Base-by-base conservation (phyloP, 2,329 filamentous ascomycete species). In the Fragosphaeria purpurea region DNA sequence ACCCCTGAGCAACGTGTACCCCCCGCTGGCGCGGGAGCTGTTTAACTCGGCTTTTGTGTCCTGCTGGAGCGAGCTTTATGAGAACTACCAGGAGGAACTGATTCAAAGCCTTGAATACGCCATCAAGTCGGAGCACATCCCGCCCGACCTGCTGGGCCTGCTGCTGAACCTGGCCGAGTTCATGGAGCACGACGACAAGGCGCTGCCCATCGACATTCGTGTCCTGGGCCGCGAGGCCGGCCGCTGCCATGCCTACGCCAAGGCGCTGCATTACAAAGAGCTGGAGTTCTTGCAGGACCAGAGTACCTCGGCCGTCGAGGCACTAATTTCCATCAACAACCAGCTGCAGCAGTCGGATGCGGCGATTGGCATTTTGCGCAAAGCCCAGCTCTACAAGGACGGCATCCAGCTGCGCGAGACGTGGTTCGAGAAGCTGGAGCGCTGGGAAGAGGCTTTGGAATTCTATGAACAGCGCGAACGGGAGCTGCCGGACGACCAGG, bases 161-260 rank as follows among this genome's bases (percentile, higher is more conserved):
- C 74, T 99, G 33, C 80, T 99, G 46, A 98, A 98, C 62, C 76
- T 99, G 47, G 93, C 93, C 30, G 93, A 99, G 64, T 99, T 98
- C 66, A 99, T 99, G 93, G 93, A 99, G 64, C 93, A 98, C 62
- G 94, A 98, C 60, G 93, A 99, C 65, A 98, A 98, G 67, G 91
- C 94, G 11, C 72, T 99, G 48, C 93, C 93, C 2, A 98, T 99
- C 55, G 94, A 99, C 63, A 96, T 99, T 56, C 78, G 93, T 46
- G 89, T 93, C 8, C 77, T 98, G 9, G 94, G 94, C 35, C 86
- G 91, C 63, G 95, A 97, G 65, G 93, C 93, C 46, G 91, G 87
- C 22, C 91, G 94, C 60, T 98, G 94, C 59, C 93, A 99, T 66
- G 94, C 93, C 5, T 98, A 95, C 63, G 93, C 93, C 37, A 99